A percentile compares a stretch with the other conserved stretches of the same genome.
Conservation (phyloP, 345 rosid genomes). For the Salix viminalis region DNA sequence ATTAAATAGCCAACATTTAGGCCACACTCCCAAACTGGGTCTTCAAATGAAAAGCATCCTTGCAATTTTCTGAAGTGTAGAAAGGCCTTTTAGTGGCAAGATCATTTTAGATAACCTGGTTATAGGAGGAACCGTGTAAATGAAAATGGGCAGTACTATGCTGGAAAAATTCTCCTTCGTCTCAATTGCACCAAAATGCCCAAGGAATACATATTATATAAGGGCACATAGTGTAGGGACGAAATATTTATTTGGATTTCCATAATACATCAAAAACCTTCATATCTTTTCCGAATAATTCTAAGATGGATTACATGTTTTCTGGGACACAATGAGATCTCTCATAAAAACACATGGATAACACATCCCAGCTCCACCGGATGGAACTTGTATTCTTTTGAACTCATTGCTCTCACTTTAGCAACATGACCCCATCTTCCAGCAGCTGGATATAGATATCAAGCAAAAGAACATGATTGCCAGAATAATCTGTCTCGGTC, state of each 20-base stretch:
- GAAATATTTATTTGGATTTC: neutral
- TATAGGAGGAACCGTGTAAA: neutral
- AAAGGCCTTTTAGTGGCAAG: neutral
- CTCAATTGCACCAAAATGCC: neutral
- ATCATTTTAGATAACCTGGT: too few relatives aligned
- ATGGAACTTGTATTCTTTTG: constrained; percentile 36
- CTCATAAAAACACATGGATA: constrained; percentile 34
- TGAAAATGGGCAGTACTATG: neutral
- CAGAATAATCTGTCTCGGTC: constrained; percentile 36
- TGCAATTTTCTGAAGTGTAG: neutral
- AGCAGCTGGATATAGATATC: constrained; percentile 32
- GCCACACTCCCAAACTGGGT: too few relatives aligned
- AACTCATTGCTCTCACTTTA: constrained; percentile 29
- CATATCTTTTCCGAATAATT: constrained; percentile 25
- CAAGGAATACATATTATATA: neutral
- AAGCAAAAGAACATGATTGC: constrained; percentile 30
- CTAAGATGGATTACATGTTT: constrained; percentile 19
- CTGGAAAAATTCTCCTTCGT: neutral
- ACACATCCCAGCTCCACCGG: constrained; percentile 28
- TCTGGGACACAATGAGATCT: constrained; percentile 37
- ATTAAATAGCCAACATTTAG: too few relatives aligned
- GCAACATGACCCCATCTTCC: constrained; percentile 26
- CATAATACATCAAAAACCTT: constrained; percentile 15
- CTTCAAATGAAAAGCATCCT: neutral
- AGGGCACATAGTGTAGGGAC: neutral